A percentile compares a stretch with the other conserved stretches of the same genome.
phyloP scores from a whole-genome alignment of 768 basidiomycete genomes.

The Lactifluus echinatus region DNA sequence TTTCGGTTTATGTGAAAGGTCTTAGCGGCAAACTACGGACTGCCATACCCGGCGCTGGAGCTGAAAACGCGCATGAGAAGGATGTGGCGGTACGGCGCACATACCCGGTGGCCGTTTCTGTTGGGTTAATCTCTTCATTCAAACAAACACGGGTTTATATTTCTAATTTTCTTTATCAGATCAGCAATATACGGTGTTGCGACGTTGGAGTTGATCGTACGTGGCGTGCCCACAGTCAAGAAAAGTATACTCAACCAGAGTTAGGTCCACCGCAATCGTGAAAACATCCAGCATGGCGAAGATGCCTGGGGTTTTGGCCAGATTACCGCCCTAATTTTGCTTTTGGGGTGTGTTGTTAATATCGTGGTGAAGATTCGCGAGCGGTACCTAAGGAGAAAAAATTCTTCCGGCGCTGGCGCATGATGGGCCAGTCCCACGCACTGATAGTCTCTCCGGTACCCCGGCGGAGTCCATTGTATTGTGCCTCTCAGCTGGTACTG shows the following conservation, averaged over 20 bases:
- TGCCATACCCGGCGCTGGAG: background rate
- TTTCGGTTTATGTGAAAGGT: background rate
- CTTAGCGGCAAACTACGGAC: background rate
- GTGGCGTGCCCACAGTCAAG: background rate
- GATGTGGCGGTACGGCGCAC: background rate
- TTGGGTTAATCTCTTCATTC: background rate
- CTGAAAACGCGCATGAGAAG: background rate
- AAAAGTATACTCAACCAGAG: background rate
- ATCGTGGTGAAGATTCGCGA: background rate
- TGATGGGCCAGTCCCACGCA: background rate
- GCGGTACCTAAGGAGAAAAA: background rate
- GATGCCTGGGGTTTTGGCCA: slow-evolving; percentile 8
- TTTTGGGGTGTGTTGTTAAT: background rate
- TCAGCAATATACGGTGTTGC: slow-evolving; percentile 2
- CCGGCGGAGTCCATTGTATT: no score
- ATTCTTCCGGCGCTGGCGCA: background rate
- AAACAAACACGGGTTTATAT: no score
- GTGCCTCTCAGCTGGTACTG: no score
- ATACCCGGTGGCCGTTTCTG: background rate
- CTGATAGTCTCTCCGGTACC: background rate
- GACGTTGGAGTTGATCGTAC: slow-evolving; percentile 6
- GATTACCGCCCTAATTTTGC: slow-evolving; percentile 1
- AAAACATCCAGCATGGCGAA: background rate
- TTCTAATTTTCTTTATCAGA: background rate
- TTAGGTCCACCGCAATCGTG: slow-evolving; percentile 5